Conservation (phyloP, 1,139 yeast genomes). For the Dujonia santamariae region DNA sequence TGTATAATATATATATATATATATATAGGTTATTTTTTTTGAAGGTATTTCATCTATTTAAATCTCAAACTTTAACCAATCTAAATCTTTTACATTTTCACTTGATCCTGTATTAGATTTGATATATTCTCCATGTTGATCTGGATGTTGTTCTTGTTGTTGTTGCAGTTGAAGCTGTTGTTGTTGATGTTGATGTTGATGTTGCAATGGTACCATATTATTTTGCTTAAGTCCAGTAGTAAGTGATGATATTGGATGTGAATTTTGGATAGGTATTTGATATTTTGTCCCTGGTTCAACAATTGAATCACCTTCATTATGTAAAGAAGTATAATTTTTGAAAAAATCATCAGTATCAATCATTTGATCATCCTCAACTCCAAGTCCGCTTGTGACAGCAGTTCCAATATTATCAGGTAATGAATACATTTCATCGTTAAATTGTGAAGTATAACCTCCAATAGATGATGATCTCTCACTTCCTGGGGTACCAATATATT, state of each 20-base stretch:
- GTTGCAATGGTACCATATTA: too few species aligned
- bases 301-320: conserved; percentile 11
- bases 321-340: conserved; percentile 19
- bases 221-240: conserved; percentile 25
- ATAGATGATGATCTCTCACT: conserved; percentile 8
- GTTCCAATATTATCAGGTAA: conserved; percentile 9
- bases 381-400: conserved; percentile 9
- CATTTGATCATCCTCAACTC: conserved; percentile 7
- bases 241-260: conserved; percentile 16
- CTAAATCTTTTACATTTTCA: conserved; percentile 30
- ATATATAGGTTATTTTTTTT: too few species aligned
- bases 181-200: not conserved
- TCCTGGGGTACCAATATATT: conserved; percentile 22
- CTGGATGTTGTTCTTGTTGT: not conserved
- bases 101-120: conserved; percentile 12
- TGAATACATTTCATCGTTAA: conserved; percentile 6
- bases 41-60: too few species aligned
- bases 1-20: too few species aligned
- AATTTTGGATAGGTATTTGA: conserved; percentile 4
- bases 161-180: too few species aligned
- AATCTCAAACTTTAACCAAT: conserved; percentile 47
- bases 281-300: conserved; percentile 4
- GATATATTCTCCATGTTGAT: too few species aligned
- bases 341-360: conserved; percentile 21
- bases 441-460: conserved; percentile 1